Evolutionary conservation across 768 basidiomycete species (phyloP).

Genomic region (Amylocystis lapponica): DNA sequence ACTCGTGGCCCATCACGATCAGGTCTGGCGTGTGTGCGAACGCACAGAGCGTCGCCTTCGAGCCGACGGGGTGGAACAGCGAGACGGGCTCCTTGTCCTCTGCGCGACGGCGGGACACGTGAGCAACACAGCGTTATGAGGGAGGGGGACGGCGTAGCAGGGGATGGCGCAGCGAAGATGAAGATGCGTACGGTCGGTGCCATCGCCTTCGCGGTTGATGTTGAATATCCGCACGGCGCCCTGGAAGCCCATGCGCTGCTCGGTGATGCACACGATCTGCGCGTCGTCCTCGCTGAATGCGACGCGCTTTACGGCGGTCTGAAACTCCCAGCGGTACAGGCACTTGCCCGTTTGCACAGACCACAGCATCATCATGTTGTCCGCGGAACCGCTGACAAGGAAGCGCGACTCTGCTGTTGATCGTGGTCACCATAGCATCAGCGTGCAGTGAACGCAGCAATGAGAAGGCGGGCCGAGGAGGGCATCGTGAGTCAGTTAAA

Average conservation of each 20-base stretch:
- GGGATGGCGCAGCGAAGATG: too few species aligned
- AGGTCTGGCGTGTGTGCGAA: constrained; percentile 75
- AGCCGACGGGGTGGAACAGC: constrained; percentile 85
- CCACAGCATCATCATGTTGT: constrained; percentile 92
- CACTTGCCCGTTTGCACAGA: constrained; percentile 85
- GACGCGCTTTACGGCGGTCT: constrained; percentile 95
- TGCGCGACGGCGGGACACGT: constrained; percentile 22
- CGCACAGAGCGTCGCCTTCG: constrained; percentile 95
- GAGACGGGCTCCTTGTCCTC: constrained; percentile 70
- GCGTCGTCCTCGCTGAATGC: constrained; percentile 84
- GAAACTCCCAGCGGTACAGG: constrained; percentile 95
- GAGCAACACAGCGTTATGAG: background rate
- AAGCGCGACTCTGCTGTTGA: constrained; percentile 71
- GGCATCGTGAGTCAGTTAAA: background rate
- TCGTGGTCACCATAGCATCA: background rate
- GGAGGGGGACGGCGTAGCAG: background rate
- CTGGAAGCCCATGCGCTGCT: constrained; percentile 92
- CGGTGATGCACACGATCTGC: constrained; percentile 88
- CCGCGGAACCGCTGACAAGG: constrained; percentile 88
- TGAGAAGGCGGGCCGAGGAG: background rate
- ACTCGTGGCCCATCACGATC: constrained; percentile 94
- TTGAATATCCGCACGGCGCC: constrained; percentile 88
- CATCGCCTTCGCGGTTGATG: constrained; percentile 80
- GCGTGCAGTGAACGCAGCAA: background rate
- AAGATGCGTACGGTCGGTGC: constrained; percentile 62